Base-by-base conservation (phyloP, 2,329 filamentous ascomycete genomes). In the Tolypocladium capitatum region DNA sequence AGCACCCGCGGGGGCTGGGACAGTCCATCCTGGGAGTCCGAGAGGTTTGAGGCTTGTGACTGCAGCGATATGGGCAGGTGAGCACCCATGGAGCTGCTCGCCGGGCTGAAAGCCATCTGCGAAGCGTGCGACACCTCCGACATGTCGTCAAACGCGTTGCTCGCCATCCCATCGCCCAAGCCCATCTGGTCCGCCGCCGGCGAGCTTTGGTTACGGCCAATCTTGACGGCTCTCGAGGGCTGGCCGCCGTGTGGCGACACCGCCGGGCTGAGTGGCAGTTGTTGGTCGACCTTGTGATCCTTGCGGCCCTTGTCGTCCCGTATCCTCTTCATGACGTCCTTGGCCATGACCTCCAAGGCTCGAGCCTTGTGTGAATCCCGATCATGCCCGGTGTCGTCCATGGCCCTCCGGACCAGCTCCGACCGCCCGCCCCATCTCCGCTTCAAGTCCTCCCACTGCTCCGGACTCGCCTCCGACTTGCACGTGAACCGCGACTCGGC, bases 281-380 rank as follows among this genome's bases (percentile, higher is more conserved):
- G 47, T 21, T 48, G 42, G 13, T 20, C 21, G 10, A 43, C 48
- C 10, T 44, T 55, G 8, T 72, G 66, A 56, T 80, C 69, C 48
- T 73, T 71, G 53, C 76, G 78, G 1, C 70, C 70, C 50, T 78
- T 75, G 53, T 86, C 81, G 56, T 87, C 83, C 33, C 83, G 76
- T 46, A 84, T 72, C 43, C 86, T 74, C 65, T 90, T 90, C 74
- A 86, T 82, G 18, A 87, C 83, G 63, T 91, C 86, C 46, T 81
- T 75, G 46, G 83, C 84, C 4, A 92, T 66, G 0, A 84, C 71
- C 51, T 90, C 83, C 43, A 90, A 63, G 1, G 83, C 83, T 53
- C 77, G 81, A 32, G 78, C 60, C 60, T 70, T 64, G 21, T 65
- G 58, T 48, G 79, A 71, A 21, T 73, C 67, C 2, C 75, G 70